Base-by-base conservation (phyloP, 768 basidiomycete species). In the Stropharia rugosoannulata region DNA sequence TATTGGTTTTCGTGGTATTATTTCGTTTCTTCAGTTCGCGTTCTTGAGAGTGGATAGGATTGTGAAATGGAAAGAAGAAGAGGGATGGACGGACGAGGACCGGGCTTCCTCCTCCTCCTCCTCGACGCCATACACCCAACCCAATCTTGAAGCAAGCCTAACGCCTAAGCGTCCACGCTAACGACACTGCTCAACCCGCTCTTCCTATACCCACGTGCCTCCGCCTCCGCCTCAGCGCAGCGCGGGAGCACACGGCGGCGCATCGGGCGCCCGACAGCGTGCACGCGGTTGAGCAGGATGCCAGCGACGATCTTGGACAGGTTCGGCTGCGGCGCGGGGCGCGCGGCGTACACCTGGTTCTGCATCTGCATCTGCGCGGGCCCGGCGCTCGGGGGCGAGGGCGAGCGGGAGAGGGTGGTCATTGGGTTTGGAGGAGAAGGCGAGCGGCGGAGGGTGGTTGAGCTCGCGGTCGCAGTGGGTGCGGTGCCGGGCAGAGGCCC, bases 261-360 rank as follows among this genome's bases (percentile, higher is more conserved):
- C 74, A 80, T 74, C 1, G 83, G 82, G 54, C 73, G 75, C n/a
- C 83, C 82, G 3, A 75, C 75, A 0, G 73, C 76, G 57, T 78
- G 77, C 36, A 81, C 77, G 18, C 83, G 73, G 61, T 79, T 80
- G 25, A 86, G 71, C 32, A 86, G 66, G 44, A 83, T 83, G 16
- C 80, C 82, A 2, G 84, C 84, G 1, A 86, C 82, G 51, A 84
- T 75, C 62, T 75, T 76, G 55, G 78, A 61, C 12, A 63, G 51
- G 43, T 66, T 64, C 29, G 64, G 60, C 50, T 41, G 50, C 40
- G 27, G 55, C 42, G 3, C 51, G 8, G 12, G 22, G 55, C 22
- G 38, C 54, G 22, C 25, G 32, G 48, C 35, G 5, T 16, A 10
- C 39, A 22, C 37, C 40, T 43, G 19, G 25, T 39, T 7, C 29